A percentile compares a stretch with the other conserved stretches of the same genome.
phyloP scores from a whole-genome alignment of 345 rosid species.

The Linum tenue region DNA sequence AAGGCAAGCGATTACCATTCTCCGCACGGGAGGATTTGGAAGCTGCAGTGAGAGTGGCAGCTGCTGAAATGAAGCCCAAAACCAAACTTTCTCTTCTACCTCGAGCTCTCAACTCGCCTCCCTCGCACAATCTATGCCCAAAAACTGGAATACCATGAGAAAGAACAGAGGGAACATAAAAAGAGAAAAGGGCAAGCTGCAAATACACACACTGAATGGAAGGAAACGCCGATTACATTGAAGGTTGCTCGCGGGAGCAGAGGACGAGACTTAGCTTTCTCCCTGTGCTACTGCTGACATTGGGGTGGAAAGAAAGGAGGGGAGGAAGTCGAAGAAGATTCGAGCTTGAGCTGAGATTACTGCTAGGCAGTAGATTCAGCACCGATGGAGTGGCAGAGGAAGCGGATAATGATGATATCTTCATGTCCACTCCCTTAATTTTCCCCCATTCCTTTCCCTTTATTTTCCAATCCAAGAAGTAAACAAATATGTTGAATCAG shows the following conservation, averaged over 20 bases:
- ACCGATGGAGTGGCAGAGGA: neutral
- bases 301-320: neutral
- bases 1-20: slow-evolving; percentile 10
- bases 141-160: neutral
- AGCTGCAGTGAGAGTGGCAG: slow-evolving; percentile 36
- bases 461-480: neutral
- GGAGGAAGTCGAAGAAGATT: neutral
- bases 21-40: slow-evolving; percentile 35
- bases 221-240: neutral
- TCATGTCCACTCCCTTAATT: neutral
- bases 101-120: slow-evolving; percentile 4
- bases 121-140: slow-evolving; percentile 11
- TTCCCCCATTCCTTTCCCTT: neutral
- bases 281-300: neutral
- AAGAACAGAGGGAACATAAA: neutral
- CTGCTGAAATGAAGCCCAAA: slow-evolving; percentile 40
- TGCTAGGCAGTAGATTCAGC: neutral
- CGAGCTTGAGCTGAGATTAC: neutral
- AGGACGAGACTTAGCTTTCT: neutral
- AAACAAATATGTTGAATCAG: neutral
- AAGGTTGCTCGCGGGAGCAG: neutral
- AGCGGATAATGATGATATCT: neutral
- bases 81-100: slow-evolving; percentile 49
- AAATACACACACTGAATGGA: neutral
- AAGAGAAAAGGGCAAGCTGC: neutral